These are phyloP conservation scores for Coemansia sp. DNA, from an alignment of 192 early-diverging fungal genomes.

Conservation along the genomic window DNA sequence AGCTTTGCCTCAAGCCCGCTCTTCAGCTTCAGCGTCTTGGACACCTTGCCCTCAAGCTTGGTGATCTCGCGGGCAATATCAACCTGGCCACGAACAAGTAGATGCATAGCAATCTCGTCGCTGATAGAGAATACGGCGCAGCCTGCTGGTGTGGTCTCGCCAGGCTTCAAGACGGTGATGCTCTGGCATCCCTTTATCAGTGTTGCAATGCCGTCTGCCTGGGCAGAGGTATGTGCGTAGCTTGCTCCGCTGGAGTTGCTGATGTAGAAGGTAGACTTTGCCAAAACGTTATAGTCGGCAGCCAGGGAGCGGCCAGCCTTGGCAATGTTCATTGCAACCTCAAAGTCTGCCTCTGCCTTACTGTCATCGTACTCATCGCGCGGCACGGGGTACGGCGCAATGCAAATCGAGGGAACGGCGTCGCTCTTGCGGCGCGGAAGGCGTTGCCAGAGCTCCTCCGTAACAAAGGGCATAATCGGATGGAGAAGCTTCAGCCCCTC, in stretches of 20 bases:
- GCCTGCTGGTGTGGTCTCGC: slow-evolving; percentile 67
- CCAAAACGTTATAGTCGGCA: slow-evolving; percentile 70
- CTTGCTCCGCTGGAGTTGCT: slow-evolving; percentile 52
- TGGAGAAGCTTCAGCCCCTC: slow-evolving; percentile 88
- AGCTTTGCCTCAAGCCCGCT: slow-evolving; percentile 65
- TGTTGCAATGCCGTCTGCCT: slow-evolving; percentile 66
- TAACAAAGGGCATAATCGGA: slow-evolving; percentile 99
- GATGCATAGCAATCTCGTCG: slow-evolving; percentile 69
- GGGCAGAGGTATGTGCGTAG: slow-evolving; percentile 55
- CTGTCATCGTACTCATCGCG: slow-evolving; percentile 59
- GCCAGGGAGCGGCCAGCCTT: slow-evolving; percentile 75
- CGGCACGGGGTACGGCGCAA: slow-evolving; percentile 53
- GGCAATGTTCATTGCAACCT: slow-evolving; percentile 73
- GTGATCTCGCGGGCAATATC: slow-evolving; percentile 81
- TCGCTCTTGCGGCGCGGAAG: slow-evolving; percentile 74
- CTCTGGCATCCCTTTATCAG: slow-evolving; percentile 74
- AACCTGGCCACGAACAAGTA: slow-evolving; percentile 79
- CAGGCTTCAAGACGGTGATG: slow-evolving; percentile 60
- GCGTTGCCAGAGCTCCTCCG: slow-evolving; percentile 98
- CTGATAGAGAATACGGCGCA: slow-evolving; percentile 72
- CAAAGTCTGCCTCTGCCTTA: slow-evolving; percentile 77
- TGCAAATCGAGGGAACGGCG: slow-evolving; percentile 65
- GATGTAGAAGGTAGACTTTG: slow-evolving; percentile 60
- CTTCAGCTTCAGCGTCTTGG: slow-evolving; percentile 64
- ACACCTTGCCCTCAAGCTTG: slow-evolving; percentile 76